Evolutionary conservation across 495 filamentous ascomycete species (phyloP), one percentile per base, ranked within the genome.

Genomic region (Trypethelium eluteriae): DNA sequence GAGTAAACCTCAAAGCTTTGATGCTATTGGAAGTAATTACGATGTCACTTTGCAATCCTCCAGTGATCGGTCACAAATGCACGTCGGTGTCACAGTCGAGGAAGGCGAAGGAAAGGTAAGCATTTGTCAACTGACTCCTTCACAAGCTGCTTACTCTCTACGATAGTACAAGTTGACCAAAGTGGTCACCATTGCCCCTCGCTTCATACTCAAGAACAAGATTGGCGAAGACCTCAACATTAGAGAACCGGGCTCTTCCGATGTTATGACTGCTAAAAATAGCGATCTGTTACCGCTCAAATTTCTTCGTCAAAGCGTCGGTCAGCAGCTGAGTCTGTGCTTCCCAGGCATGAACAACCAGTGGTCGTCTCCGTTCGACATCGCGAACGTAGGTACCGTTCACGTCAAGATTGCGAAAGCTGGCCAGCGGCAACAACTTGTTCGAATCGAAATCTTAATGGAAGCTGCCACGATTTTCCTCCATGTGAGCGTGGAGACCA

Each of bases 341-440:
- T 97, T 93, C 78, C 90, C 94, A 0, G 95, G 94, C 0, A 85
- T 96, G 47, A 96, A 95, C 81, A 96, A 97, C 76, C 89, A 93
- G 75, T 98, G 95, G 95, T 96, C 95, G 35, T 93, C 95, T 6
- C 92, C 94, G 2, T 96, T 98, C 80, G 96, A 93, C 74, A 97
- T 98, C 66, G 91, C 92, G 11, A 92, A 98, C 72, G 81, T 97
- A 39, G 94, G 94, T 56, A 92, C 86, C 34, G 87, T 90, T 2
- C 91, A 98, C 75, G 85, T 98, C 71, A 98, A 98, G 77, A 84
- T 98, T 66, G 89, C 95, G 41, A 95, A 90, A 74, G 85, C 88
- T 39, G 89, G 90, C 38, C 90, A 97, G 78, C 85, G 91, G 61
- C 94, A 98, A 74, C 87, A 85, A 68, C 84, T 98, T 36, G 86